Percentiles rank a stretch among this genome's conserved stretches.
Conservation (phyloP, 768 basidiomycete genomes). For the Tylopilus vinaceipallidus region DNA sequence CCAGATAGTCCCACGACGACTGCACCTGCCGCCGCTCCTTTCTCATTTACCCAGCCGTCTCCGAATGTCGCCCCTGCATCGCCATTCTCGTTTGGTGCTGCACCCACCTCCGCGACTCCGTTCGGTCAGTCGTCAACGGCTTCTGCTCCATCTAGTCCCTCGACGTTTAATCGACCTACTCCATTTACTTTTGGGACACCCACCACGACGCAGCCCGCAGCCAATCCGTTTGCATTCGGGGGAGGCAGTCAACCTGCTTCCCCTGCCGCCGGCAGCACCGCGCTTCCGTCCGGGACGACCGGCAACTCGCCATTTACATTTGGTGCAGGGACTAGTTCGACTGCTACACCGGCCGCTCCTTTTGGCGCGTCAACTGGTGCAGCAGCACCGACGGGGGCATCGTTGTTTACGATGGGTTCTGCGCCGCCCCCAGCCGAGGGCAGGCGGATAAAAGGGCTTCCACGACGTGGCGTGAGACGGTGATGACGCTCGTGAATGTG, state of each 20-base stretch:
- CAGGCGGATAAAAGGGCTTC: conserved; percentile 55
- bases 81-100: conserved; percentile 46
- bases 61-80: conserved; percentile 36
- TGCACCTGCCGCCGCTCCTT: conserved; percentile 39
- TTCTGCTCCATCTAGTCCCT: conserved; percentile 58
- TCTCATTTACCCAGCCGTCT: conserved; percentile 48
- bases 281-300: conserved; percentile 30
- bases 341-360: conserved; percentile 35
- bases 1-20: conserved; percentile 38
- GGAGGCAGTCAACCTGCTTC: conserved; percentile 55
- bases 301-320: conserved; percentile 36
- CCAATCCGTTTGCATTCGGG: conserved; percentile 49
- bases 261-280: conserved; percentile 44
- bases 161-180: conserved; percentile 48
- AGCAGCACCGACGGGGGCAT: conserved; percentile 29
- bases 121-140: conserved; percentile 42
- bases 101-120: conserved; percentile 34
- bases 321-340: conserved; percentile 31
- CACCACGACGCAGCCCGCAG: conserved; percentile 34
- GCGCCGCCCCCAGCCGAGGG: conserved; percentile 42
- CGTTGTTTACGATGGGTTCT: conserved; percentile 61
- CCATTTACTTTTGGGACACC: conserved; percentile 48
- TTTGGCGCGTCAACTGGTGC: conserved; percentile 41
- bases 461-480: conserved; percentile 38
- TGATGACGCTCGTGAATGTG: conserved; percentile 10